phyloP scores from a whole-genome alignment of 352 stramenopile genomes.

The Pythium phragmiticola region DNA sequence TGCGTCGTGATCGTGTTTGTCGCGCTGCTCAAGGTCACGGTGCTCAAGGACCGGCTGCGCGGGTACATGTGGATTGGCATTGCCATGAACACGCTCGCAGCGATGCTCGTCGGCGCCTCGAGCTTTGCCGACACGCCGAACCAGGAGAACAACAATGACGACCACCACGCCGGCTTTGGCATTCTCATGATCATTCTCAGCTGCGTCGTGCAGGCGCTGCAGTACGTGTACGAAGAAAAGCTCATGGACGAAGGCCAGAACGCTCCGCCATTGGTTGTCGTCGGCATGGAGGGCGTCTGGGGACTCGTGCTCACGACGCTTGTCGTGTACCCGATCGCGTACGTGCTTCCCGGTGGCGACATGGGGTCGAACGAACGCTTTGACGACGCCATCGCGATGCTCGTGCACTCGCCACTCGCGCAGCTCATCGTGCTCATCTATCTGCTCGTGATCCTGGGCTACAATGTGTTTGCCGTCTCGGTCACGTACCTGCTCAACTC shows the following conservation, averaged over 20 bases:
- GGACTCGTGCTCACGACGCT: constrained; percentile 91
- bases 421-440: constrained; percentile 84
- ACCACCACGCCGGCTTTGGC: constrained; percentile 83
- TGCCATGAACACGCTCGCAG: constrained; percentile 91
- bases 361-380: constrained; percentile 93
- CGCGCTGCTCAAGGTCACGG: constrained; percentile 94
- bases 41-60: constrained; percentile 88
- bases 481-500: constrained; percentile 96
- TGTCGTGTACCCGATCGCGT: constrained; percentile 93
- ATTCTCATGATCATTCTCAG: constrained; percentile 94
- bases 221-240: constrained; percentile 99
- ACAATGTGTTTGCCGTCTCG: constrained; percentile 97
- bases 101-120: constrained; percentile 92
- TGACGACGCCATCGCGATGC: constrained; percentile 77
- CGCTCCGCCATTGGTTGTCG: constrained; percentile 91
- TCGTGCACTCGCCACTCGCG: constrained; percentile 58
- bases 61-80: constrained; percentile 98
- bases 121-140: constrained; percentile 86
- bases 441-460: constrained; percentile 92
- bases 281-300: constrained; percentile 97
- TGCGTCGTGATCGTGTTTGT: constrained; percentile 96
- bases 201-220: constrained; percentile 92
- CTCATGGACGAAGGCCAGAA: constrained; percentile 94
- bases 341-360: constrained; percentile 90
- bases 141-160: constrained; percentile 65